Evolutionary conservation across 179 eudicot genomes (phyloP).

Genomic region (Heliamphora pulchella): DNA sequence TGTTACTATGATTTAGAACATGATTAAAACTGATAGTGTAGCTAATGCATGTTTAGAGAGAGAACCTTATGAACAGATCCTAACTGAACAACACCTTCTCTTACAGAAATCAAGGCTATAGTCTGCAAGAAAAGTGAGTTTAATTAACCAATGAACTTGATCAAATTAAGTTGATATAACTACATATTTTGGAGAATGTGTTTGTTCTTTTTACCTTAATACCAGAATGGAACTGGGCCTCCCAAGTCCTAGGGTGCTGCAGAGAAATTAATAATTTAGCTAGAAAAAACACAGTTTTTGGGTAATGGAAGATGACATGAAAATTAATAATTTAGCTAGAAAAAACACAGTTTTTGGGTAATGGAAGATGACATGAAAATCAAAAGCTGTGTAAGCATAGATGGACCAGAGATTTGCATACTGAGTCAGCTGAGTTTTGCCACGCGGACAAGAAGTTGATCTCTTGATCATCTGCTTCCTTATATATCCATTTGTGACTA

Average conservation of each 20-base stretch:
- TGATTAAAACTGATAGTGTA: no score
- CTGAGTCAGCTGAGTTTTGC: slow-evolving; percentile 56
- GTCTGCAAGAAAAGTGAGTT: slow-evolving; percentile 35
- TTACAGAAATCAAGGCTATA: slow-evolving; percentile 58
- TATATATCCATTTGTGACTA: slow-evolving; percentile 53
- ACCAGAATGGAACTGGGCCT: slow-evolving; percentile 61
- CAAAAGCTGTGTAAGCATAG: not conserved
- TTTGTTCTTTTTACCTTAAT: slow-evolving; percentile 45
- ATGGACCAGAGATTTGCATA: slow-evolving; percentile 11
- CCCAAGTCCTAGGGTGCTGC: slow-evolving; percentile 63
- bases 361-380: not conserved
- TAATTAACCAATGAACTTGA: not conserved
- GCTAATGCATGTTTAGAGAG: not conserved
- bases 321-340: not conserved
- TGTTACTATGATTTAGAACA: no score
- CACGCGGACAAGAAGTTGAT: slow-evolving; percentile 48
- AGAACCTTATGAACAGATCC: slow-evolving; percentile 56
- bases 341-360: slow-evolving; percentile 7
- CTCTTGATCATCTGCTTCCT: slow-evolving; percentile 49
- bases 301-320: not conserved
- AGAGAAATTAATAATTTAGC: not conserved
- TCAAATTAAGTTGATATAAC: slow-evolving; percentile 16
- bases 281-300: slow-evolving; percentile 10
- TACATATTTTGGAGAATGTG: not conserved
- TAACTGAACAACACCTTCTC: slow-evolving; percentile 63